phyloP scores from a whole-genome alignment of 2,329 filamentous ascomycete genomes.

The Venturia pyrina region DNA sequence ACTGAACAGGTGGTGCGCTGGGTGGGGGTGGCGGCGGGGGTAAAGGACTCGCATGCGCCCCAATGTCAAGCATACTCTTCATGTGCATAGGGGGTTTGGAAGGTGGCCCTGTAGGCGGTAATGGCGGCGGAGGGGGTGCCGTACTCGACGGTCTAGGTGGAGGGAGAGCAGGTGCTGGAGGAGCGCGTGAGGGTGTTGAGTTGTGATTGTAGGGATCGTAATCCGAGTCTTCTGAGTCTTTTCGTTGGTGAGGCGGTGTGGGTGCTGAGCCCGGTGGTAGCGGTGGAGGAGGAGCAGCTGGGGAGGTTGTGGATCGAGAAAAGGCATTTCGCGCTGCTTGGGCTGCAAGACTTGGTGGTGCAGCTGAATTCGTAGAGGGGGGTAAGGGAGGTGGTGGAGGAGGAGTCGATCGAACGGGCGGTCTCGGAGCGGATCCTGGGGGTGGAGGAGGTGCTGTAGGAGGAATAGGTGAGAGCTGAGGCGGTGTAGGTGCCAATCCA shows the following conservation, averaged over 20 bases:
- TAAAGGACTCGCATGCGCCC: conserved; percentile 27
- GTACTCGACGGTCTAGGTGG: conserved; percentile 15
- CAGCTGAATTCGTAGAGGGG: conserved; percentile 28
- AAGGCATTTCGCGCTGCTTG: conserved; percentile 51
- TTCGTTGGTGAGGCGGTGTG: conserved; percentile 15
- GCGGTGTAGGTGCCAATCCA: conserved; percentile 28
- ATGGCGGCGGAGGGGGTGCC: conserved; percentile 20
- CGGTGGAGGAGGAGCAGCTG: conserved; percentile 32
- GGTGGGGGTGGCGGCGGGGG: conserved; percentile 26
- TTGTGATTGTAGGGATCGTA: conserved; percentile 13
- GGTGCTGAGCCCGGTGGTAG: conserved; percentile 26
- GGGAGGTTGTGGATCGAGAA: conserved; percentile 27
- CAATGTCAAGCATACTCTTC: conserved; percentile 3
- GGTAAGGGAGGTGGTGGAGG: conserved; percentile 39
- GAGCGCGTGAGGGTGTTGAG: conserved; percentile 32
- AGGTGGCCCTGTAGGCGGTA: conserved; percentile 29
- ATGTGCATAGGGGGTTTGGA: conserved; percentile 26
- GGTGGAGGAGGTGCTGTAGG: conserved; percentile 32
- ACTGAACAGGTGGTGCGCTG: conserved; percentile 21
- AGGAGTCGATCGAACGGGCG: conserved; percentile 19
- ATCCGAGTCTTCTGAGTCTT: conserved; percentile 6
- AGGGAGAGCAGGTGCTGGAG: conserved; percentile 18
- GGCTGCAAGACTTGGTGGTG: conserved; percentile 37
- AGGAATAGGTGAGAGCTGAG: conserved; percentile 32
- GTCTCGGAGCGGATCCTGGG: conserved; percentile 21